Evolutionary conservation across 208 protist species (phyloP).

Genomic region (Novymonas esmeraldas): DNA sequence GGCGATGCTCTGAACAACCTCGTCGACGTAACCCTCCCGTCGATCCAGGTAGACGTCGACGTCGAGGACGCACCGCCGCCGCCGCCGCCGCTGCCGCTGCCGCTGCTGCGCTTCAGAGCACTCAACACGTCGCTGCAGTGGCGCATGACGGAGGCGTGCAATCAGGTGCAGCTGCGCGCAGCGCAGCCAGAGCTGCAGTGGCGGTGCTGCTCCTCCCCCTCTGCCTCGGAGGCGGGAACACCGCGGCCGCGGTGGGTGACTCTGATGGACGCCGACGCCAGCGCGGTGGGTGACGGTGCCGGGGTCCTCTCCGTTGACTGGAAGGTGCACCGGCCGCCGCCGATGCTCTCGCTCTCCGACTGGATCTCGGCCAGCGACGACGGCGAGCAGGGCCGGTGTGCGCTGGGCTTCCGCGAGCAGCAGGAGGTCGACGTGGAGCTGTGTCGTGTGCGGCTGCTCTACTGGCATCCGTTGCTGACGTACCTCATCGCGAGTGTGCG

Average conservation of each 20-base stretch:
- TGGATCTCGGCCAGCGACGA: conserved; percentile 14
- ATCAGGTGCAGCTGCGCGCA: conserved; percentile 1
- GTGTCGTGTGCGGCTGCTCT: conserved; percentile 11
- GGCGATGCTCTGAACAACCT: background rate
- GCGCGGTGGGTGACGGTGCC: background rate
- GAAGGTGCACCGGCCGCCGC: conserved; percentile 15
- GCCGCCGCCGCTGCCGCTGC: background rate
- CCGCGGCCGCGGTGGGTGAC: conserved; percentile 2
- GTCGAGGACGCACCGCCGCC: background rate
- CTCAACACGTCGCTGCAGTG: conserved; percentile 7
- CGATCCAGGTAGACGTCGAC: conserved; percentile 7
- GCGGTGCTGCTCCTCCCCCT: conserved; percentile 7
- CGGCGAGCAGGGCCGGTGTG: background rate
- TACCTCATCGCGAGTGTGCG: conserved; percentile 12
- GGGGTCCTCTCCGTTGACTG: conserved; percentile 19
- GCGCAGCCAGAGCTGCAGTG: conserved; percentile 17
- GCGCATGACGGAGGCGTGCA: conserved; percentile 18
- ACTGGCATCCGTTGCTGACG: conserved; percentile 28
- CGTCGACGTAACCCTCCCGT: conserved; percentile 4
- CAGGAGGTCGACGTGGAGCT: conserved; percentile 20
- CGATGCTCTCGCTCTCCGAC: conserved; percentile 31
- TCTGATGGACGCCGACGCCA: conserved; percentile 13
- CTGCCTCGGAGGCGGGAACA: background rate
- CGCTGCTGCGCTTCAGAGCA: conserved; percentile 12
- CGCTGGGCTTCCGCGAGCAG: conserved; percentile 19